A percentile compares a stretch with the other conserved stretches of the same genome.
Evolutionary conservation across 139 green algal genomes (phyloP).

Genomic region (Edaphochlamys debaryana): DNA sequence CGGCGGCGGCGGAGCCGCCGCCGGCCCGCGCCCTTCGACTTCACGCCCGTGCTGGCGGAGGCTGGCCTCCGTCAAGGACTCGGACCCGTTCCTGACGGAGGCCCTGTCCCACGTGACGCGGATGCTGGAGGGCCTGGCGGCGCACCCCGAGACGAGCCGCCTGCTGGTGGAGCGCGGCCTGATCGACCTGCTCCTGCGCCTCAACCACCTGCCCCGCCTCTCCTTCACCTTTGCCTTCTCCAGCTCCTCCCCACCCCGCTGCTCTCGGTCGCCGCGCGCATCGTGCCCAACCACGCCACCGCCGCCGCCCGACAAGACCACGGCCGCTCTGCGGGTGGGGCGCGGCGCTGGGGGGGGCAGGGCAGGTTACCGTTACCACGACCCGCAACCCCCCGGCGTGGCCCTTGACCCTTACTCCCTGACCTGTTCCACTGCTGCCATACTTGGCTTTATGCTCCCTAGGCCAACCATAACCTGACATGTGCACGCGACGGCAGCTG

Average conservation of each 20-base stretch:
- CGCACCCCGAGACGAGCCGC: conserved; percentile 65
- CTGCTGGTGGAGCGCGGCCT: conserved; percentile 85
- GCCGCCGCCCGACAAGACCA: conserved; percentile 47
- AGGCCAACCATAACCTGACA: too few relatives aligned
- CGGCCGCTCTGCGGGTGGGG: conserved; percentile 45
- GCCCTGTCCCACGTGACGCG: conserved; percentile 76
- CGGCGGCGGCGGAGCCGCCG: not conserved
- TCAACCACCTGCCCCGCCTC: conserved; percentile 86
- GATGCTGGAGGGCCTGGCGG: conserved; percentile 89
- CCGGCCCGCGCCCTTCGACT: conserved; percentile 40
- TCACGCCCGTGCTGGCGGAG: conserved; percentile 21
- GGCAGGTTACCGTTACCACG: too few relatives aligned
- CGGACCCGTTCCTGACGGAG: conserved; percentile 70
- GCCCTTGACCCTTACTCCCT: too few relatives aligned
- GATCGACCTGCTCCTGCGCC: conserved; percentile 75
- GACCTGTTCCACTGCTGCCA: too few relatives aligned
- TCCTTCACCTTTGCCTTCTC: conserved; percentile 79
- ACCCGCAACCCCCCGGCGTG: too few relatives aligned
- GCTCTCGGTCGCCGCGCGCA: conserved; percentile 80
- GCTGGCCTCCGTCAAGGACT: conserved; percentile 26
- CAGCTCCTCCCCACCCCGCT: conserved; percentile 78
- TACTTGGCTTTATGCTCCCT: too few relatives aligned
- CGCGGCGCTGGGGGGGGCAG: too few relatives aligned
- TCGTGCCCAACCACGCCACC: conserved; percentile 60
- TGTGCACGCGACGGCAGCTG: too few relatives aligned